A percentile compares a stretch with the other conserved stretches of the same genome.
phyloP scores from a whole-genome alignment of 805 yeast species.

The Pichia occidentalis region DNA sequence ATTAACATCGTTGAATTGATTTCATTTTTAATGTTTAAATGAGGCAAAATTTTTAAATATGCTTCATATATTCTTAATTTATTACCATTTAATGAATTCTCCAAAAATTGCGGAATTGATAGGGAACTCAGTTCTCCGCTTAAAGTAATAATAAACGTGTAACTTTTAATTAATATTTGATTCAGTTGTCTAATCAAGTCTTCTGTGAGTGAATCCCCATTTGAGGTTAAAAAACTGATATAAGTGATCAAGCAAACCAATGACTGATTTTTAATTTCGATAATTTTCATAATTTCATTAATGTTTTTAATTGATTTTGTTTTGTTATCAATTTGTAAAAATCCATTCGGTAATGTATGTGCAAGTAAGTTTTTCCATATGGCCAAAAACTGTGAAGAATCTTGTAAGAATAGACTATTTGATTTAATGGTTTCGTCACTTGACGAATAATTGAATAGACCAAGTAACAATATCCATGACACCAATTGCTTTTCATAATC shows the following conservation, averaged over 20 bases:
- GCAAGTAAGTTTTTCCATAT: slow-evolving; percentile 60
- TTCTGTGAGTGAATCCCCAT: slow-evolving; percentile 32
- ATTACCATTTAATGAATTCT: slow-evolving; percentile 23
- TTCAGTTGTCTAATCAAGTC: slow-evolving; percentile 28
- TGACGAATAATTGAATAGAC: slow-evolving; percentile 49
- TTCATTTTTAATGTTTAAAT: slow-evolving; percentile 26
- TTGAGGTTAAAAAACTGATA: slow-evolving; percentile 41
- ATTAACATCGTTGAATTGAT: slow-evolving; percentile 28
- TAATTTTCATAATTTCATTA: slow-evolving; percentile 31
- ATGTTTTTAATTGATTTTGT: slow-evolving; percentile 29
- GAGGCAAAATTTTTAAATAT: slow-evolving; percentile 30
- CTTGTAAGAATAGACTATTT: slow-evolving; percentile 49
- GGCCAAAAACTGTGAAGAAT: slow-evolving; percentile 50
- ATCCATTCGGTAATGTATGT: slow-evolving; percentile 39
- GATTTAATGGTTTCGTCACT: slow-evolving; percentile 19
- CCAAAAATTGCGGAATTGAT: slow-evolving; percentile 18
- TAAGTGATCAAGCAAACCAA: slow-evolving; percentile 52
- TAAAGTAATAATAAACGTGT: slow-evolving; percentile 24
- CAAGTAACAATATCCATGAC: slow-evolving; percentile 59
- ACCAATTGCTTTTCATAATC: slow-evolving; percentile 35
- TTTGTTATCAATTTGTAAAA: slow-evolving; percentile 28
- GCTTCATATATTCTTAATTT: slow-evolving; percentile 29
- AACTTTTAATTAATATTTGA: slow-evolving; percentile 28
- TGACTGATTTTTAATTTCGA: slow-evolving; percentile 52
- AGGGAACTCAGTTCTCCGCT: slow-evolving; percentile 19